Evolutionary conservation across 352 stramenopile species (phyloP).

Genomic region (Phytophthora agathidicida): DNA sequence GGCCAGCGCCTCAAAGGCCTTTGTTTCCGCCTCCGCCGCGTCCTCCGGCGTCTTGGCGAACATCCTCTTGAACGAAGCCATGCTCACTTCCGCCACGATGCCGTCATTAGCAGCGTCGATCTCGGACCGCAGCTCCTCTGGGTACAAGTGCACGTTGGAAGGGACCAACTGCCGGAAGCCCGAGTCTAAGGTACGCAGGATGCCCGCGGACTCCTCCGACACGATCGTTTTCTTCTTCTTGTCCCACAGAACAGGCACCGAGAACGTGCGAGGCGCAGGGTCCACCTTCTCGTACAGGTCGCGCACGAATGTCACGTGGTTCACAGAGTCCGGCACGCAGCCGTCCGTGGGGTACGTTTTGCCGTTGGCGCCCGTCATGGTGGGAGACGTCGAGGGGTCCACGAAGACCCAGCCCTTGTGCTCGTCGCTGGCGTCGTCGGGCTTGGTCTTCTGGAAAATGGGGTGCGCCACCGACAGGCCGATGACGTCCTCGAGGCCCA

Average conservation of each 20-base stretch:
- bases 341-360: constrained; percentile 24
- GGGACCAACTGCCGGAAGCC: constrained; percentile 48
- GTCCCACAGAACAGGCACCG: constrained; percentile 82
- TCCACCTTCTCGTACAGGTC: constrained; percentile 49
- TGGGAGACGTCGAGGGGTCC: constrained; percentile 4
- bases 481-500: constrained; percentile 93
- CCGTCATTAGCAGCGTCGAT: constrained; percentile 75
- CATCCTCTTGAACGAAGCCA: constrained; percentile 56
- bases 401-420: constrained; percentile 43
- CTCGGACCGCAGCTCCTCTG: constrained; percentile 39
- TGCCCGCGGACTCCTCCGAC: constrained; percentile 45
- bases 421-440: constrained; percentile 33
- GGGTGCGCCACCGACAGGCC: constrained; percentile 85
- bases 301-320: constrained; percentile 29
- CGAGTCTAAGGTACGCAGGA: constrained; percentile 69
- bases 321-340: constrained; percentile 31
- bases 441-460: constrained; percentile 49
- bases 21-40: constrained; percentile 41
- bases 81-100: constrained; percentile 61
- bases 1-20: constrained; percentile 36
- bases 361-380: constrained; percentile 10
- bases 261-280: constrained; percentile 20
- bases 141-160: constrained; percentile 46
- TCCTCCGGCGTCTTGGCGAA: constrained; percentile 66
- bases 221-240: constrained; percentile 55